Conservation (phyloP, 129 eudicot genomes). For the Tagetes erecta region DNA sequence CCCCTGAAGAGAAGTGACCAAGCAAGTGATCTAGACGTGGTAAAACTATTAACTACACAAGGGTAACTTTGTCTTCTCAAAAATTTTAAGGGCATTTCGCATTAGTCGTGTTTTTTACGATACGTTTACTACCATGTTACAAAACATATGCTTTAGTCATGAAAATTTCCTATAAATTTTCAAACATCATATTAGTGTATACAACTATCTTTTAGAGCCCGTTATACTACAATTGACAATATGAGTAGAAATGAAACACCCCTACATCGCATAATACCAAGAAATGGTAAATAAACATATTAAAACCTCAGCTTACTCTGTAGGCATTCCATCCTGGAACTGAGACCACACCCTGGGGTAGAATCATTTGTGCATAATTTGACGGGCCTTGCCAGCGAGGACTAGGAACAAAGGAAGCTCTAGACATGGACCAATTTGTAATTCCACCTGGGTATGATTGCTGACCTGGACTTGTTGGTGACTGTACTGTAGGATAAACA, state of each 20-base stretch:
- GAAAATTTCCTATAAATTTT: background rate
- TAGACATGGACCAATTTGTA: conserved; percentile 62
- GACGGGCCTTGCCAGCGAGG: conserved; percentile 90
- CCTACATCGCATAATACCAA: background rate
- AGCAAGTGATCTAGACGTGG: background rate
- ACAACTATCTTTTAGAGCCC: background rate
- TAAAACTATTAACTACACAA: conserved; percentile 5
- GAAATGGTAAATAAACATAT: conserved; percentile 2
- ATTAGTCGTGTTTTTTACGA: background rate
- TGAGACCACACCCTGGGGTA: conserved; percentile 79
- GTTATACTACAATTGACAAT: background rate
- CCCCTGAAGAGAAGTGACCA: conserved; percentile 46
- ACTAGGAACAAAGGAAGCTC: conserved; percentile 65
- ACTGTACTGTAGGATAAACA: conserved; percentile 70
- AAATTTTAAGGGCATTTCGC: background rate
- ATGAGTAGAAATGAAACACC: conserved; percentile 1
- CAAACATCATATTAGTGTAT: background rate
- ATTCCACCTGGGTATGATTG: conserved; percentile 63
- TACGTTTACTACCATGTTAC: background rate
- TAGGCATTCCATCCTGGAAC: conserved; percentile 88
- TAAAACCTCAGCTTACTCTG: conserved; percentile 53
- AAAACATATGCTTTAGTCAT: background rate
- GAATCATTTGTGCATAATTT: conserved; percentile 64
- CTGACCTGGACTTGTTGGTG: conserved; percentile 82
- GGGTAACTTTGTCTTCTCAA: background rate